A percentile compares a stretch with the other conserved stretches of the same genome.
Conservation (phyloP, 306 rosid genomes). For the Prosopis cineraria region DNA sequence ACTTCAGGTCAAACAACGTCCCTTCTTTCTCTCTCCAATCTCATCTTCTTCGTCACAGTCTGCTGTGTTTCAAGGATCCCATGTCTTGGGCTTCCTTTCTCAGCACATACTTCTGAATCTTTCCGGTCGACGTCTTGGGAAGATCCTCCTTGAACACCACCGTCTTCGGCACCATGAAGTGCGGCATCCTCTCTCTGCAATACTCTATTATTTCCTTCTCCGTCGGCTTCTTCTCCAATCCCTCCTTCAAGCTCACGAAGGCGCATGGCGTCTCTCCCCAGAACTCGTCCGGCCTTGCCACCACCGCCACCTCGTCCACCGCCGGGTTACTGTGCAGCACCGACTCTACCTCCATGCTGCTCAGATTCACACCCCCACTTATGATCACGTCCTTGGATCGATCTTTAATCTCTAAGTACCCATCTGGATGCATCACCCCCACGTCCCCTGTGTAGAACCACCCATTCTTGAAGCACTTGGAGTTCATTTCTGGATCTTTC, state of each 20-base stretch:
- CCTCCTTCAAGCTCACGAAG: not conserved
- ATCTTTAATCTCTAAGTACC: not conserved
- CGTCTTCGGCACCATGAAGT: conserved; percentile 42
- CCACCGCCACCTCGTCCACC: not conserved
- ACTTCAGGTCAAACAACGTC: too few relatives aligned
- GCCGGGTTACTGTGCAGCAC: not conserved
- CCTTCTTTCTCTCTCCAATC: too few relatives aligned
- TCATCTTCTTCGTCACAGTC: conserved; percentile 24
- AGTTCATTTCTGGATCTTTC: conserved; percentile 51
- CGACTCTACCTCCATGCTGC: not conserved
- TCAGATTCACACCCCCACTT: not conserved
- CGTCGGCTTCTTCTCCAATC: not conserved
- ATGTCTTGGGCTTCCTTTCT: conserved; percentile 53
- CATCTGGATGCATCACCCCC: not conserved
- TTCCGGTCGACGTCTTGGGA: conserved; percentile 71
- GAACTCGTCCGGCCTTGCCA: not conserved
- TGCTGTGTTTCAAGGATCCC: conserved; percentile 44
- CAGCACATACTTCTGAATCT: conserved; percentile 61
- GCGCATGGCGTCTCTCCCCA: not conserved
- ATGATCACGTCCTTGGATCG: not conserved
- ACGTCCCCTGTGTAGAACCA: conserved; percentile 24
- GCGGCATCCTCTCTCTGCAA: not conserved
- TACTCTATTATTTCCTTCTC: not conserved
- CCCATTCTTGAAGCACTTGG: conserved; percentile 44
- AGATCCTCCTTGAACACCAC: conserved; percentile 60